A percentile compares a stretch with the other conserved stretches of the same genome.
phyloP scores from a whole-genome alignment of 2,329 filamentous ascomycete genomes.

The Colletotrichum aenigma region DNA sequence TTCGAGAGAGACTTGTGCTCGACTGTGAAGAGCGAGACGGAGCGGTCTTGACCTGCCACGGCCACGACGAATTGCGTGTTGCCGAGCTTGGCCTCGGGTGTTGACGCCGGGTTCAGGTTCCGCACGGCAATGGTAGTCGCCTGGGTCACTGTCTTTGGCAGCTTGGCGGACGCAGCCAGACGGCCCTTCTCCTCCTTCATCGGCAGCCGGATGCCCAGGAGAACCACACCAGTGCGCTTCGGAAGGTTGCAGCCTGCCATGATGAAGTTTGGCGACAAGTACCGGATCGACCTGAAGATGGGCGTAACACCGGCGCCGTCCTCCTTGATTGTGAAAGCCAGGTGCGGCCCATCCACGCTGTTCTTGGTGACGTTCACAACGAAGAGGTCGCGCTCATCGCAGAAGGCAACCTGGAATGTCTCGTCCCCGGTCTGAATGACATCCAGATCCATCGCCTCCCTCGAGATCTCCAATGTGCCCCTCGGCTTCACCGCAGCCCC shows the following conservation, averaged over 20 bases:
- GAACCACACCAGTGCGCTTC: slow-evolving; percentile 58
- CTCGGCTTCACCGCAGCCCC: slow-evolving; percentile 51
- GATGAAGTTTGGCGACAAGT: slow-evolving; percentile 61
- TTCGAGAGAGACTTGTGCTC: slow-evolving; percentile 62
- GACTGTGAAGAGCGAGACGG: slow-evolving; percentile 78
- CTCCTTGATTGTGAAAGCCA: slow-evolving; percentile 61
- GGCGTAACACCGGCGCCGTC: slow-evolving; percentile 50
- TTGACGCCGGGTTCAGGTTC: slow-evolving; percentile 63
- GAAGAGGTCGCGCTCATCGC: slow-evolving; percentile 76
- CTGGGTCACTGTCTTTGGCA: slow-evolving; percentile 73
- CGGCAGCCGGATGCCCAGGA: slow-evolving; percentile 62
- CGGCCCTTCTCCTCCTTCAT: slow-evolving; percentile 42
- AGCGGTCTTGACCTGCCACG: slow-evolving; percentile 79
- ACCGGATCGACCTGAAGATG: slow-evolving; percentile 62
- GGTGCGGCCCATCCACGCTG: slow-evolving; percentile 49
- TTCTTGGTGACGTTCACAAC: slow-evolving; percentile 57
- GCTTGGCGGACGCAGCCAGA: slow-evolving; percentile 55
- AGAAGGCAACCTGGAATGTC: slow-evolving; percentile 77
- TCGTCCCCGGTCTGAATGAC: slow-evolving; percentile 65
- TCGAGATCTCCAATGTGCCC: slow-evolving; percentile 54
- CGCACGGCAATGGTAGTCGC: slow-evolving; percentile 80
- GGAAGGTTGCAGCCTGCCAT: slow-evolving; percentile 64
- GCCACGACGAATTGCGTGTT: slow-evolving; percentile 82
- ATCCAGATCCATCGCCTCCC: slow-evolving; percentile 73
- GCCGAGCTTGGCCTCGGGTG: slow-evolving; percentile 53